Evolutionary conservation across 768 basidiomycete species (phyloP), one percentile per base, ranked within the genome.

Genomic region (Suillus americanus): DNA sequence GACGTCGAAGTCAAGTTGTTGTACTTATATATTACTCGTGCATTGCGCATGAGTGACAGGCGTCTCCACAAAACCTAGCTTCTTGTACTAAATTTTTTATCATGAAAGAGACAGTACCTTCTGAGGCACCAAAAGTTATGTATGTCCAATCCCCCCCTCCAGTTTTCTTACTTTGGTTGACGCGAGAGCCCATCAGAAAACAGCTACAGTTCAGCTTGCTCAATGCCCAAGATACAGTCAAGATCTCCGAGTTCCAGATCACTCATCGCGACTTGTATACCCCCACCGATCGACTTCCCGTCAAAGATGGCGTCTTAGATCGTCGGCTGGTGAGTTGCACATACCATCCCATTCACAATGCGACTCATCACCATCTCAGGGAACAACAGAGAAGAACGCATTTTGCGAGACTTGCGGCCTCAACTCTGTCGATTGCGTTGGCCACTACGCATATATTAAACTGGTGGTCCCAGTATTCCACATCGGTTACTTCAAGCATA

Each of bases 401-500:
- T 91, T 89, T 72, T 99, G 97, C 78, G 93, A 96, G 77, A 99
- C 97, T 0, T 99, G 97, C 72, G 94, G 94, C 9, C 86, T 95
- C 67, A 89, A 86, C 20, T 89, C 94, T 35, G 92, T 95, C 3
- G 94, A 97, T 66, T 99, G 97, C 74, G 96, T 97, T 28, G 97
- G 97, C 1, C 97, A 99, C 77, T 99, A 97, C 75, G 96, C 96
- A 5, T 99, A 99, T 79, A 98, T 99, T 80, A 98, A 97, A 77
- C 85, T 99, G 50, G 88, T 91, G 38, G 89, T 99, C 23, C 97
- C 97, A 0, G 96, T 99, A 23, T 99, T 99, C 76, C 97, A 99
- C 74, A 94, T 99, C 63, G 97, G 97, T 8, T 99, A 94, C 78
- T 99, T 99, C 82, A 93, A 95, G 75, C 95, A 98, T 69, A 94